These are phyloP conservation scores for Ilex asprella DNA, from an alignment of 257 asterid genomes.

Conservation along the genomic window DNA sequence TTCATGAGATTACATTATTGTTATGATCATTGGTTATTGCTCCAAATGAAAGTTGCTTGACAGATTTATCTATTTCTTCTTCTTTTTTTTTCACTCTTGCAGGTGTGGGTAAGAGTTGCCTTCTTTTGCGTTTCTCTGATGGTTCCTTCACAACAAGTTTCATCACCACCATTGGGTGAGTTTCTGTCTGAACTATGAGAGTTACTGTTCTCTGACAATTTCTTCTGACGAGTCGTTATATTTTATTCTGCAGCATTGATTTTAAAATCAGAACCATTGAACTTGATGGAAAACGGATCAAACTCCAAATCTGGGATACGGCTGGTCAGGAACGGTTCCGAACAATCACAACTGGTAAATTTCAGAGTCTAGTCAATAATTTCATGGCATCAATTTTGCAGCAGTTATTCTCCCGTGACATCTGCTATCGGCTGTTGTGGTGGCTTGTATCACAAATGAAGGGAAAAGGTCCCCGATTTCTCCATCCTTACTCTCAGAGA, in stretches of 20 bases:
- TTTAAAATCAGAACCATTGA: conserved; percentile 4
- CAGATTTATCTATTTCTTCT: conserved; percentile 16
- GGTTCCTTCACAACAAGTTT: conserved; percentile 12
- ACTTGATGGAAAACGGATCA: conserved; percentile 17
- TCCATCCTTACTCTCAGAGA: neutral
- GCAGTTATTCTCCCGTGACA: neutral
- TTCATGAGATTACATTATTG: neutral
- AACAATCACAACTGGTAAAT: conserved; percentile 19
- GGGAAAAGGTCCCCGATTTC: neutral
- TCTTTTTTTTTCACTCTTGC: neutral
- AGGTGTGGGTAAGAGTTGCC: conserved; percentile 13
- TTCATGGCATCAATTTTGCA: neutral
- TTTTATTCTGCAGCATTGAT: conserved; percentile 6
- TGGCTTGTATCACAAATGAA: neutral
- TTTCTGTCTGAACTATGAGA: neutral
- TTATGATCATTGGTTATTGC: neutral
- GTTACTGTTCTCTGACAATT: neutral
- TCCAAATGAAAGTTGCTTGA: conserved; percentile 7
- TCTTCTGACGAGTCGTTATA: neutral
- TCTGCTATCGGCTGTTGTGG: neutral
- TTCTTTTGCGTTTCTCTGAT: conserved; percentile 9
- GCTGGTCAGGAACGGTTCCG: conserved; percentile 22
- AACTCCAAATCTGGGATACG: conserved; percentile 20
- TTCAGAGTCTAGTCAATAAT: neutral
- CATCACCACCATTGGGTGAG: conserved; percentile 14